Conservation (phyloP, 2,329 filamentous ascomycete species). For the Cercospora canescens region DNA sequence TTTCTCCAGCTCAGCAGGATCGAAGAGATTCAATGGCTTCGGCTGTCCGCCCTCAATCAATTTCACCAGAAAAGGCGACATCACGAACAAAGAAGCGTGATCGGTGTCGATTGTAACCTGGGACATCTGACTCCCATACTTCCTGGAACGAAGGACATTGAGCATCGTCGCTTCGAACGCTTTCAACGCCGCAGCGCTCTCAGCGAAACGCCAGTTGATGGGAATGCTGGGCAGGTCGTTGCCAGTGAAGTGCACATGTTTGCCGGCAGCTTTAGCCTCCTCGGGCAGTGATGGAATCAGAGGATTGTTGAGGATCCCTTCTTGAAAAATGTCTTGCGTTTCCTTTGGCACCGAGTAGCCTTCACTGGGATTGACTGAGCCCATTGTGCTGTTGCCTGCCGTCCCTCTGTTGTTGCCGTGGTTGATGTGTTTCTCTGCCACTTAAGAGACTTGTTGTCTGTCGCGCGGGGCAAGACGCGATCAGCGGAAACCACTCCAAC, state of each 20-base stretch:
- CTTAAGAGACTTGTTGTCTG: not conserved
- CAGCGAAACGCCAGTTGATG: constrained; percentile 59
- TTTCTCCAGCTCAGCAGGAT: not conserved
- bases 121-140: constrained; percentile 20
- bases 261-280: constrained; percentile 39
- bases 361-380: constrained; percentile 4
- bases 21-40: not conserved
- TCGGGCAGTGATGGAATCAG: constrained; percentile 42
- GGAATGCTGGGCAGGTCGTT: constrained; percentile 48
- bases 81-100: constrained; percentile 27
- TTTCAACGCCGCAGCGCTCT: constrained; percentile 46
- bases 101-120: constrained; percentile 23
- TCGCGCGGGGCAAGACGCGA: not conserved
- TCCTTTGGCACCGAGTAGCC: constrained; percentile 24
- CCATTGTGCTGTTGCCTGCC: constrained; percentile 4
- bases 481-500: not conserved
- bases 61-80: constrained; percentile 23
- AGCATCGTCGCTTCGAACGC: constrained; percentile 25
- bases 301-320: constrained; percentile 48
- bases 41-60: constrained; percentile 7
- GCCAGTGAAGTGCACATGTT: constrained; percentile 46
- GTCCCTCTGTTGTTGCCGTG: not conserved
- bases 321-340: constrained; percentile 32
- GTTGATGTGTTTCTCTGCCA: not conserved
- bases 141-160: constrained; percentile 21